Evolutionary conservation across 345 rosid genomes (phyloP), one percentile per base, ranked within the genome.

Genomic region (Rhodomyrtus tomentosa): DNA sequence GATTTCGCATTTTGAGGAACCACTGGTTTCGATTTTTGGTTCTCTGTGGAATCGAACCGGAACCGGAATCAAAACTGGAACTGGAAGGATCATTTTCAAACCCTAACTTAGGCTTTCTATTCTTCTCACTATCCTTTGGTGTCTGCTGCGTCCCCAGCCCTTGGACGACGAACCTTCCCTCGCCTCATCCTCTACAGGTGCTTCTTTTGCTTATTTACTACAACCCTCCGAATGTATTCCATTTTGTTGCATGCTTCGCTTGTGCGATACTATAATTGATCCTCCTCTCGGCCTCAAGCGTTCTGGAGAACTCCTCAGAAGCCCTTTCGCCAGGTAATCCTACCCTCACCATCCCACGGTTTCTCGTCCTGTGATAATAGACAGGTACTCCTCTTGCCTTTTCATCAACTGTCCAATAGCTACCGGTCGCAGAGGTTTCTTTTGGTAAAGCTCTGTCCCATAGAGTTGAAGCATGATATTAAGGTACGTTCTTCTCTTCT

Each of bases 231-330:
- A 36, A 8, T 36, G 32, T 18, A 68, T 68, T 68, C 27, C n/a
- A n/a, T n/a, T n/a, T n/a, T n/a, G n/a, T n/a, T n/a, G n/a, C n/a
- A n/a, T n/a, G n/a, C 36, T 58, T 58, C 45, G 38, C 79, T 20
- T 18, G 45, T 68, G 79, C 45, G 68, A 12, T 86, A 3, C 24
- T 42, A 4, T 79, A 25, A 84, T 4, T 53, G 82, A 18, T 29
- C 86, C 72, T 22, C 81, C 42, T 82, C 42, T 79, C 80, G 50
- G 59, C 42, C 8, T 74, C 88, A 92, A 98, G 96, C 98, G 55
- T 96, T 96, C 87, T 93, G 96, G 96, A 91, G 99, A 81, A 94
- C 98, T 89, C 98, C 96, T 58, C 93, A 93, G 85, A 96, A 95
- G 90, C 99, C 98, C 36, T 96, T 95, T 88, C 94, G 98, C 53